Base-by-base conservation (phyloP, 768 basidiomycete genomes). In the Serendipita indica region DNA sequence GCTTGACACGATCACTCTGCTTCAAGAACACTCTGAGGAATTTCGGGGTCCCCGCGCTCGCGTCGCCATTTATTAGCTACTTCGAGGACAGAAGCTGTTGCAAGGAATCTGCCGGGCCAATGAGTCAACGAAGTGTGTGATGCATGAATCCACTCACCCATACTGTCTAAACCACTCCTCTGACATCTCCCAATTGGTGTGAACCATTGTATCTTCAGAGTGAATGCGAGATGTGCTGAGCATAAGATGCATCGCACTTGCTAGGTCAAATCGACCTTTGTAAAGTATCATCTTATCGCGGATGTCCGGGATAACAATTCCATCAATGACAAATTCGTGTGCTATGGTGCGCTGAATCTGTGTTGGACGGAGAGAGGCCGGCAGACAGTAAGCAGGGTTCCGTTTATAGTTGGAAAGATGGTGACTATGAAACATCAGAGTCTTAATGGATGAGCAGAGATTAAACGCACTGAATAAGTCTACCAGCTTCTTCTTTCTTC, bases 201-300 rank as follows among this genome's bases (percentile, higher is more conserved):
- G 89, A 2, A 83, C 82, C n/a, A 96, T 75, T 20, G 91, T 86
- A 65, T 97, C 92, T 63, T 94, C 88, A 12, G 89, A 90, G 60
- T 96, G 91, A 41, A 93, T 77, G 2, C 78, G 83, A 12, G 88
- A 76, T 2, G 79, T 78, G 25, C 69, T 72, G 32, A 84, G 74
- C 62, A 88, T 84, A 61, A 87, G 84, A 61, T 84, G 75, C 28
- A 91, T 71, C 64, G 86, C 88, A 61, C 90, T 89, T 0, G 84
- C 79, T 13, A 96, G 71, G 64, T 86, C 83, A 63, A 86, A 87
- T 46, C 83, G 84, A 84, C 91, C 86, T 74, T 89, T 78, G 33
- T 90, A 72, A 16, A 94, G 74, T 64, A 97, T 96, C 77, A 94
- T 85, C 33, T 89, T 79, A 65, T 96, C 92, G 33, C 93, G 79